These are phyloP conservation scores for Yamadazyma philogaea DNA, from an alignment of 805 yeast genomes.

Conservation along the genomic window DNA sequence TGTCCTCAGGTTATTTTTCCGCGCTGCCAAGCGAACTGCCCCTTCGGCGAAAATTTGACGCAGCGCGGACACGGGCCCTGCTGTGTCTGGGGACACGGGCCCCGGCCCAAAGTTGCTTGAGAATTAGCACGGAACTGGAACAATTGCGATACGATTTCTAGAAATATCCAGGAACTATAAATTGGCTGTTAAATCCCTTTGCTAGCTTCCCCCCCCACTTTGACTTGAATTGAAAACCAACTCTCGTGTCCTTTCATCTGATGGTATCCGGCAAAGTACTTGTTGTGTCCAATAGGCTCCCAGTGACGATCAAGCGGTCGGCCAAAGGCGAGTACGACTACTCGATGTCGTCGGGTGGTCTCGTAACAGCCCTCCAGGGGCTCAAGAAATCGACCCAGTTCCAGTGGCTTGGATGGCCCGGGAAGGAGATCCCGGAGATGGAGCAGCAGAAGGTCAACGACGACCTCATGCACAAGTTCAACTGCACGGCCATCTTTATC, in stretches of 20 bases:
- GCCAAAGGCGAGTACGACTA: slow-evolving; percentile 68
- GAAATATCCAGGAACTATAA: not conserved
- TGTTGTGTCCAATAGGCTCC: slow-evolving; percentile 92
- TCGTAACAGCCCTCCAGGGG: slow-evolving; percentile 94
- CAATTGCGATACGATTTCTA: not conserved
- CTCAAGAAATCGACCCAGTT: slow-evolving; percentile 76
- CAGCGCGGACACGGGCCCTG: too few species aligned
- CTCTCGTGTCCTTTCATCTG: too few species aligned
- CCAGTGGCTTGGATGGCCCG: slow-evolving; percentile 99
- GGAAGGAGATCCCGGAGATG: slow-evolving; percentile 72
- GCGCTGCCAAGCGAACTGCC: not conserved
- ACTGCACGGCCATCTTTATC: slow-evolving; percentile 85
- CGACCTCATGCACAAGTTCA: slow-evolving; percentile 74
- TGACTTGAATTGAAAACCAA: not conserved
- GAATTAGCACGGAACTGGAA: not conserved
- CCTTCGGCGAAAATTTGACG: too few species aligned
- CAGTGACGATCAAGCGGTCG: slow-evolving; percentile 80
- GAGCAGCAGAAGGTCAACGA: slow-evolving; percentile 67
- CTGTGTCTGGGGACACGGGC: too few species aligned
- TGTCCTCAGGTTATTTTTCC: too few species aligned
- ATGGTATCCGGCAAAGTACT: slow-evolving; percentile 63
- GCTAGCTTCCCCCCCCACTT: not conserved
- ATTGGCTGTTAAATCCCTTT: not conserved
- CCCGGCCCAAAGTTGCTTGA: not conserved
- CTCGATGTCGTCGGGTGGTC: slow-evolving; percentile 94